Conservation (phyloP, 2,329 filamentous ascomycete species). For the Ceratocystis ficicola region DNA sequence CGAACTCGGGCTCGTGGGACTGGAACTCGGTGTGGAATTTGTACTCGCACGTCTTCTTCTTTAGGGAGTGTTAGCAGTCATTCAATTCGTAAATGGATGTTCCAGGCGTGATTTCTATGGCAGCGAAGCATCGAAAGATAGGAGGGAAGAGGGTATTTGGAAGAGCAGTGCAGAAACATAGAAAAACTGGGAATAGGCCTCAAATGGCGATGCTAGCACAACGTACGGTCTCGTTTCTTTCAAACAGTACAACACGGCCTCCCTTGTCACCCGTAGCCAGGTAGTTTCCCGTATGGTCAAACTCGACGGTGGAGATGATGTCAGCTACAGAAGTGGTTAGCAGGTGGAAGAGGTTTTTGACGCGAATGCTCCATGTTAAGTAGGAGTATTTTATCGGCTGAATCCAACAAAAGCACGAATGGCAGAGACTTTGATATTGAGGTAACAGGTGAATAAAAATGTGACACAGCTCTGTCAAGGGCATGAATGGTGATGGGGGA, state of each 20-base stretch:
- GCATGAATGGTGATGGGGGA: background rate
- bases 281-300: slow-evolving; percentile 83
- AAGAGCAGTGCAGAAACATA: background rate
- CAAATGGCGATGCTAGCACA: slow-evolving; percentile 19
- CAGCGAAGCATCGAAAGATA: background rate
- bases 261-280: slow-evolving; percentile 84
- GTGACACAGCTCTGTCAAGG: background rate
- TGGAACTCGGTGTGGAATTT: slow-evolving; percentile 99
- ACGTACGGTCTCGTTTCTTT: slow-evolving; percentile 88
- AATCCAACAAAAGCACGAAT: background rate
- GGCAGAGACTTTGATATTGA: background rate
- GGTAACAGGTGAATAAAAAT: background rate
- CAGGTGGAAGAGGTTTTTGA: background rate
- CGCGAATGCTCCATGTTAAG: background rate
- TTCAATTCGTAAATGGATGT: background rate
- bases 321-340: slow-evolving; percentile 45
- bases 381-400: background rate
- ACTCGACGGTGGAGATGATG: slow-evolving; percentile 85
- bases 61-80: slow-evolving; percentile 29
- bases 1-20: slow-evolving; percentile 98
- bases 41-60: slow-evolving; percentile 99
- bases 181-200: slow-evolving; percentile 5
- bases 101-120: background rate
- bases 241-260: slow-evolving; percentile 72
- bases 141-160: background rate